Base-by-base conservation (phyloP, 108 stramenopile genomes). In the Skeletonema menzelii region DNA sequence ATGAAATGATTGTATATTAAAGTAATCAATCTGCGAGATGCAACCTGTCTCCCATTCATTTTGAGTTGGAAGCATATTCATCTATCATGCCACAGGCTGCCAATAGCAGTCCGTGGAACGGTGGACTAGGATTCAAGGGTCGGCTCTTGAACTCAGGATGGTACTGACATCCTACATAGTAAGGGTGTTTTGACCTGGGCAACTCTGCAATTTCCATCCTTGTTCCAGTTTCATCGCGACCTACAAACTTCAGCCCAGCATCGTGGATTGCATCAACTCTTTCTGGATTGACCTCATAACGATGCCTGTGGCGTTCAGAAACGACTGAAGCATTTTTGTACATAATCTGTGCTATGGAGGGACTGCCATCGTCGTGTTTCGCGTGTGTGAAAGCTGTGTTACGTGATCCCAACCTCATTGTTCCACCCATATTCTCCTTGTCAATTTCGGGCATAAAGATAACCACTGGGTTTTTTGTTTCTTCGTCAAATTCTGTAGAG, bases 401-500 rank as follows among this genome's bases (percentile, higher is more conserved):
- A 24, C 99, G 86, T 19, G 91, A 94, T 53, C 99, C 99, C 2
- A 99, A 83, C 58, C 99, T 90, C 99, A 99, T 99, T 14, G 95
- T 99, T 38, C 99, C 99, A 6, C 99, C 99, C 97, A 99, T 99
- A 59, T 87, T 89, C 38, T 85, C 82, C 60, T 83, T 93, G 87
- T 98, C 95, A 71, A 98, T 96, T 79, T 99, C 99, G 2, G 98
- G 99, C 99, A 99, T 99, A 87, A 99, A 99, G 64, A 99, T 79
- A 30, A 99, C 94, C 31, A 97, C 96, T 15, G 88, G 94, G 58
- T 97, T 75, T 27, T 82, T 59, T 20, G 90, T 73, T 8, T 80
- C 70, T 66, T 89, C 86, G 57, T 97, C 95, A 69, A 99, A 97
- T 85, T 99, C 99, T 28, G 96, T 86, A 32, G 96, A 96, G 79